Percentiles rank a stretch among this genome's conserved stretches.
These are phyloP conservation scores for Erysimum cheiri DNA, from an alignment of 441 rosid genomes.

Conservation along the genomic window DNA sequence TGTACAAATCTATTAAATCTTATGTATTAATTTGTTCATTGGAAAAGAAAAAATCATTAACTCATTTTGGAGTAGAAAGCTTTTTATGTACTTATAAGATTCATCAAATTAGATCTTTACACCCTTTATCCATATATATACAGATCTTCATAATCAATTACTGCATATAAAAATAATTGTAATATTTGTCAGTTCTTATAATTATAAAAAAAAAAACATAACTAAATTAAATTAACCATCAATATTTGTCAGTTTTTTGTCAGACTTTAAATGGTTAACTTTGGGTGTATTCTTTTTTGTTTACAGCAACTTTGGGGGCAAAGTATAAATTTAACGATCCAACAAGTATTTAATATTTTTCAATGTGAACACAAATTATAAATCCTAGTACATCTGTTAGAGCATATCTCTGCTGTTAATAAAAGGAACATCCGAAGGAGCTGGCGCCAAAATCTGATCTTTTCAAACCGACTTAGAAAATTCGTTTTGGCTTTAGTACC, in stretches of 20 bases:
- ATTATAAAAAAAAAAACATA: not conserved
- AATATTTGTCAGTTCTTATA: not conserved
- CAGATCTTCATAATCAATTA: not conserved
- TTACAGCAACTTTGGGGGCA: too few relatives aligned
- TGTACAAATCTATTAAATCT: too few relatives aligned
- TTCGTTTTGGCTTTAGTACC: not conserved
- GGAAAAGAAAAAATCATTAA: not conserved
- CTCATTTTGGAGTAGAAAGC: not conserved
- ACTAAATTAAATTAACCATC: not conserved
- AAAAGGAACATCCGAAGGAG: conserved; percentile 51
- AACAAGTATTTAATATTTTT: not conserved
- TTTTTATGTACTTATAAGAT: too few relatives aligned
- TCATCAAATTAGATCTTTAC: not conserved
- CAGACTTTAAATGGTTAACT: too few relatives aligned
- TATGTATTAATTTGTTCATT: not conserved
- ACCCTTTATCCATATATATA: not conserved
- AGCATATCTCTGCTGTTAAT: conserved; percentile 9
- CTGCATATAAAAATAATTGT: not conserved
- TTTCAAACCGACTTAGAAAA: conserved; percentile 43
- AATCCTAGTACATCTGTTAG: conserved; percentile 2
- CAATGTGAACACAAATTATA: not conserved
- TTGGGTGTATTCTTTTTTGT: too few relatives aligned
- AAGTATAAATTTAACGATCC: conserved; percentile 7
- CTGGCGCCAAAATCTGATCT: conserved; percentile 69
- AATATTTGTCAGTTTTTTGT: too few relatives aligned